Evolutionary conservation across 768 basidiomycete species (phyloP), one percentile per base, ranked within the genome.

Genomic region (Cystobasidium tubakii): DNA sequence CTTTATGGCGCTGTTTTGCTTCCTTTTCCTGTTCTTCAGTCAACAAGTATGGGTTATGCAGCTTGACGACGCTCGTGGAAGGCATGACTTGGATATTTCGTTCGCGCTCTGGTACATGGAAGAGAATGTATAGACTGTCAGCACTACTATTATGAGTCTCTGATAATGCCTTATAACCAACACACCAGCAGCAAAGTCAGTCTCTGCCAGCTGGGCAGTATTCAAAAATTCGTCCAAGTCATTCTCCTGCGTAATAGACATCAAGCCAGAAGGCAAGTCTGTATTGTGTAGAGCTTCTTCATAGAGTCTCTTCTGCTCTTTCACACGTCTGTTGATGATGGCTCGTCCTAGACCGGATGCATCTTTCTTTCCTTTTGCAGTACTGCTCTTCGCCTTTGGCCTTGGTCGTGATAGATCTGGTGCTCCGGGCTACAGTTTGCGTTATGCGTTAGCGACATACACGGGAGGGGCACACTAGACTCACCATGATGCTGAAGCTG

Each of bases 151-250:
- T 42, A 42, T 42, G 9, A 42, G 17, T 7, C 7, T 17, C 17
- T 42, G 42, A 42, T 42, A 42, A 7, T 42, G n/a, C n/a, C n/a
- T n/a, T n/a, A n/a, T n/a, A n/a, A n/a, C n/a, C n/a, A 0, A 76
- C 86, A 42, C 74, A 95, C 94, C 95, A 42, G 95, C 95, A 21
- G 92, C 91, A 79, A 99, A 99, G 78, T 99, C 92, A 13, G 90
- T 90, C 64, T 90, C 95, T 17, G 96, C 96, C 69, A 99, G 84
- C 78, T 92, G 90, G 12, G 96, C 96, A 15, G 91, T 96, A 79
- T 87, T 94, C 70, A 99, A 82, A 81, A 99, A 99, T 82, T 94
- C 95, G 77, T 97, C 93, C 23, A 99, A 84, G 83, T 97, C 93
- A 70, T 87, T 84, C 82, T 99, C 95, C 82, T 98, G 94, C 0